Evolutionary conservation across 139 green algal species (phyloP), one percentile per base, ranked within the genome.

Genomic region (Closterium sp.): DNA sequence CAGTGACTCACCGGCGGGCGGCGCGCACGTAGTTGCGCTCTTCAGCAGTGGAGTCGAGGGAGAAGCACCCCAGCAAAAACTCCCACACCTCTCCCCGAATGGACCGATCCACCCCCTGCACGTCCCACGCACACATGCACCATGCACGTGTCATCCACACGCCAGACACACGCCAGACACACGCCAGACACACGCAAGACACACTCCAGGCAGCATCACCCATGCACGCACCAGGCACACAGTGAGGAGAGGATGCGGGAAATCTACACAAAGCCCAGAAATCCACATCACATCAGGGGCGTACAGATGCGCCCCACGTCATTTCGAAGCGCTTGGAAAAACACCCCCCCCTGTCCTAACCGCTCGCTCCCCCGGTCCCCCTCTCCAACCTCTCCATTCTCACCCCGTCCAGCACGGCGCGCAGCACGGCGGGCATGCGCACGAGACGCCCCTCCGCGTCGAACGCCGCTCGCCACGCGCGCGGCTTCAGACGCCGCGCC

Each of bases 1-100:
- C 86, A 42, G 27, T 31, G 28, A 89, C 90, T 62, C 31, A 93
- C 90, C 90, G 90, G 10, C 90, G 24, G 28, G 84, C 85, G 9
- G 21, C 45, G 21, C 90, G 73, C 34, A 93, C 28, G 17, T 85
- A 28, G 30, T 45, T 29, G 29, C 90, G 84, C 85, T 93, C 90
- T 11, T 89, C 90, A 24, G 45, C 86, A 1, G 90, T 93, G 79
- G 29, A 90, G 24, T 85, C 42, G 9, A 32, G 28, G 2, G 84
- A 31, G 85, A 32, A 93, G 85, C 28, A 90, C 24, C 90, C 79
- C 22, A 93, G 90, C 27, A 93, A 85, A 10, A 90, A 90, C 90
- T 93, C 90, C 90, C 90, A 93, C 85, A 93, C 90, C 79, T 93
- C 90, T 0, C 24, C 85, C 30, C 90, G 90, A 3, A 93, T 90